Evolutionary conservation across 257 asterid species (phyloP), one percentile per base, ranked within the genome.

Genomic region (Solanum peruvianum): DNA sequence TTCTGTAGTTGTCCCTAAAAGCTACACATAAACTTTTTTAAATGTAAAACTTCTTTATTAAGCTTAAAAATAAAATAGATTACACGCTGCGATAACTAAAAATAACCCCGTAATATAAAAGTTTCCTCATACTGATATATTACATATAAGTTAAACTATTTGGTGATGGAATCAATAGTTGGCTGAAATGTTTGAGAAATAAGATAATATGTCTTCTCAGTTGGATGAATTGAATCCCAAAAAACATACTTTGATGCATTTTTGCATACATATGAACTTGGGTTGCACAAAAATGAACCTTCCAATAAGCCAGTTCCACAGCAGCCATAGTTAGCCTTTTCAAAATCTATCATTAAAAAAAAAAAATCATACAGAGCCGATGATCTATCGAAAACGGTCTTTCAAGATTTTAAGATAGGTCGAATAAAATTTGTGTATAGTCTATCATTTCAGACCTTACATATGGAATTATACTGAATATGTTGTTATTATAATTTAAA

Each of bases 251-350:
- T 90, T 2, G 89, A 64, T 23, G 93, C 94, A 86, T 95, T 92
- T 2, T 88, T 44, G 76, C 99, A 96, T 1, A 93, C 90, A 2
- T 86, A 42, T 10, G 95, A 89, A 16, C 39, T 69, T 5, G 89
- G 52, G 80, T 95, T 96, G 93, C 98, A 96, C 82, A 93, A 0
- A 44, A 89, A 86, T 80, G 96, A 45, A 16, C 93, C 71, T 87
- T 95, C 99, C 37, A 96, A 2, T 64, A 82, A 27, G 6, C 99
- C 99, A 49, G 95, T 91, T 33, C 99, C 99, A n/a, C 99, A 96
- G 78, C 99, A 96, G 13, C 99, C 99, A 27, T 44, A 47, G 47
- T 81, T 86, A 35, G 92, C 95, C 37, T 87, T 92, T 13, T 92
- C 97, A 83, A 96, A 95, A 88, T 88, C 98, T 95, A 83, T 47